A percentile compares a stretch with the other conserved stretches of the same genome.
Conservation (phyloP, 805 yeast genomes). For the Metschnikowia noctiluminum region DNA sequence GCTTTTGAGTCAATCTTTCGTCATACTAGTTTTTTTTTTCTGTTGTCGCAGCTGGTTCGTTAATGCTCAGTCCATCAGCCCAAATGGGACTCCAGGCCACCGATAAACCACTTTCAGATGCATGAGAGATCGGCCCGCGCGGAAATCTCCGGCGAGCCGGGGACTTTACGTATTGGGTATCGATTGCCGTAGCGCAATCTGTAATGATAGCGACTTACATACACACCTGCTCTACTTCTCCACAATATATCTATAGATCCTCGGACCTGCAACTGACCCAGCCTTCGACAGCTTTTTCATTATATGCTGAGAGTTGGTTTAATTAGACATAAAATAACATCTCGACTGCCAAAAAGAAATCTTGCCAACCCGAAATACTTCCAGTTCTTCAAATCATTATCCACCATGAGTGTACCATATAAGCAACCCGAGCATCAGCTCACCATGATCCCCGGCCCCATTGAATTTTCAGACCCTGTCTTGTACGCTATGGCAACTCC, state of each 20-base stretch:
- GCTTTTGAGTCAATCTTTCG: too few species aligned
- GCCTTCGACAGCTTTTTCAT: neutral
- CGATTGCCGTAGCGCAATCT: constrained; percentile 4
- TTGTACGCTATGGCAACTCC: constrained; percentile 77
- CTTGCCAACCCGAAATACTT: neutral
- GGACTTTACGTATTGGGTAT: neutral
- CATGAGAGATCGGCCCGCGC: constrained; percentile 1
- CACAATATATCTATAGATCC: constrained; percentile 5
- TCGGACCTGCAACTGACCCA: neutral
- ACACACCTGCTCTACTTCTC: constrained; percentile 6
- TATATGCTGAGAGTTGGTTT: constrained; percentile 2
- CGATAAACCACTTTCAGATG: neutral
- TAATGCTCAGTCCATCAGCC: too few species aligned
- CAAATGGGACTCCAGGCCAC: too few species aligned
- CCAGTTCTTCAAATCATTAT: neutral
- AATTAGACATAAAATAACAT: neutral
- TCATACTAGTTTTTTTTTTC: too few species aligned
- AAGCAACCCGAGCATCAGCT: constrained; percentile 44
- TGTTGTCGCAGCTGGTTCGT: too few species aligned
- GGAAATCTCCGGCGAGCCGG: constrained; percentile 5
- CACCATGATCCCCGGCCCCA: constrained; percentile 81
- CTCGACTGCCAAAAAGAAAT: neutral
- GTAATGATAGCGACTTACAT: neutral
- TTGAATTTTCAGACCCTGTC: constrained; percentile 78
- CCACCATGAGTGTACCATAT: constrained; percentile 32